phyloP scores from a whole-genome alignment of 192 early-diverging fungal species.

The Umbelopsis ramanniana region DNA sequence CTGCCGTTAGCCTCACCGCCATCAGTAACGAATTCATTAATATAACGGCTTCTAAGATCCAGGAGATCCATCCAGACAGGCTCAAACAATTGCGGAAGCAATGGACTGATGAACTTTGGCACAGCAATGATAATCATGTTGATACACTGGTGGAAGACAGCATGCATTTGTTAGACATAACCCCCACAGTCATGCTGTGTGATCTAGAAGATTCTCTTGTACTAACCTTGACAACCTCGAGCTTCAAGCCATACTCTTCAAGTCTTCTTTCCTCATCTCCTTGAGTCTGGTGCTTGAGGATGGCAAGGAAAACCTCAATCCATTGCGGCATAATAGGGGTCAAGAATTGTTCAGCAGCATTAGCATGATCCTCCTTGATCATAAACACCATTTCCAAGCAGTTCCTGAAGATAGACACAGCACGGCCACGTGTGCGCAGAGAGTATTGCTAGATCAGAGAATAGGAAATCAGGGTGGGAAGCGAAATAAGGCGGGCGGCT shows the following conservation, averaged over 20 bases:
- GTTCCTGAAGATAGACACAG: conserved; percentile 81
- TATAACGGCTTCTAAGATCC: conserved; percentile 59
- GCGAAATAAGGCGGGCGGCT: not conserved
- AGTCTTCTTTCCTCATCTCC: conserved; percentile 52
- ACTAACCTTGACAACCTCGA: conserved; percentile 70
- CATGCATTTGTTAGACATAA: not conserved
- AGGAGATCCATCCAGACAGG: conserved; percentile 77
- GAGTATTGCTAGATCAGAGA: conserved; percentile 53
- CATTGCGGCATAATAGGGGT: conserved; percentile 80
- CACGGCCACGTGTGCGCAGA: conserved; percentile 70
- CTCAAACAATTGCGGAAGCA: conserved; percentile 57
- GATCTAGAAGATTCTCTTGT: not conserved
- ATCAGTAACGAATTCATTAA: conserved; percentile 49
- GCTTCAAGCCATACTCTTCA: conserved; percentile 69
- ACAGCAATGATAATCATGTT: conserved; percentile 63
- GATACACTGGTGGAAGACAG: conserved; percentile 49
- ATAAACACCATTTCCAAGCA: conserved; percentile 85
- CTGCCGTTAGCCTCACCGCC: conserved; percentile 37
- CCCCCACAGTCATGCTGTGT: not conserved
- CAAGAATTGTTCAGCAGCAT: conserved; percentile 69
- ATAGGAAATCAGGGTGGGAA: not conserved
- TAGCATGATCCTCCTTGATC: conserved; percentile 77
- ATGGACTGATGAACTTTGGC: conserved; percentile 62
- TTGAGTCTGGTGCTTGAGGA: conserved; percentile 58
- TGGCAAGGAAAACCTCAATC: conserved; percentile 69